Evolutionary conservation across 352 stramenopile genomes (phyloP).

Genomic region (Blastocystis sp.): DNA sequence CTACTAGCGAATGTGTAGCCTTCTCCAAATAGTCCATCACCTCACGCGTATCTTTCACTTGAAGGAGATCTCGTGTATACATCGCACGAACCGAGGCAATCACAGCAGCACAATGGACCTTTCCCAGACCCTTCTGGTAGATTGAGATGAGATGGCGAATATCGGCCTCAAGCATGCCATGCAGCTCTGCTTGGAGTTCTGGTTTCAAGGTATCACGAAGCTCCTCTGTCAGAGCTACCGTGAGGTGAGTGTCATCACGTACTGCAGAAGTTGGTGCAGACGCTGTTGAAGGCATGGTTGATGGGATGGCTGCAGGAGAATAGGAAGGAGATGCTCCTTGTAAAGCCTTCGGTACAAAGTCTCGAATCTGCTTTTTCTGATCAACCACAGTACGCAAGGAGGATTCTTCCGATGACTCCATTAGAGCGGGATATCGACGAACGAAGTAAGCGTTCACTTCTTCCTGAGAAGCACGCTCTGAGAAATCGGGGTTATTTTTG

Average conservation of each 20-base stretch:
- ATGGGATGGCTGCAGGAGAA: background rate
- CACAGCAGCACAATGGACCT: background rate
- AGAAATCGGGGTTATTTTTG: conserved; percentile 29
- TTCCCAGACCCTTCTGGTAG: background rate
- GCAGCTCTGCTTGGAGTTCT: background rate
- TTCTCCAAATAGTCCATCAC: conserved; percentile 23
- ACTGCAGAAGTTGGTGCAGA: background rate
- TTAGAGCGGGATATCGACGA: background rate
- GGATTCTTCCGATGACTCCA: background rate
- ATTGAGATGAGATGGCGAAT: background rate
- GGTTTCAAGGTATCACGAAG: background rate
- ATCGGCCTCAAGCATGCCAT: background rate
- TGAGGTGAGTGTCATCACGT: background rate
- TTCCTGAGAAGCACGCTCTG: background rate
- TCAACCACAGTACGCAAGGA: background rate
- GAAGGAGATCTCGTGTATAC: background rate
- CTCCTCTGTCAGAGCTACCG: background rate
- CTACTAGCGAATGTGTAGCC: background rate
- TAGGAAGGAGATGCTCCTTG: background rate
- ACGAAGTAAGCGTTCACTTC: conserved; percentile 24
- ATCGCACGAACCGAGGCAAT: conserved; percentile 4
- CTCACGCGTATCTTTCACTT: background rate
- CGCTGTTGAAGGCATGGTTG: background rate
- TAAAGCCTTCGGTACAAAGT: background rate
- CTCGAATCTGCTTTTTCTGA: background rate